Evolutionary conservation across 108 stramenopile species (phyloP), one percentile per base, ranked within the genome.

Genomic region (Aureococcus anophagefferens): DNA sequence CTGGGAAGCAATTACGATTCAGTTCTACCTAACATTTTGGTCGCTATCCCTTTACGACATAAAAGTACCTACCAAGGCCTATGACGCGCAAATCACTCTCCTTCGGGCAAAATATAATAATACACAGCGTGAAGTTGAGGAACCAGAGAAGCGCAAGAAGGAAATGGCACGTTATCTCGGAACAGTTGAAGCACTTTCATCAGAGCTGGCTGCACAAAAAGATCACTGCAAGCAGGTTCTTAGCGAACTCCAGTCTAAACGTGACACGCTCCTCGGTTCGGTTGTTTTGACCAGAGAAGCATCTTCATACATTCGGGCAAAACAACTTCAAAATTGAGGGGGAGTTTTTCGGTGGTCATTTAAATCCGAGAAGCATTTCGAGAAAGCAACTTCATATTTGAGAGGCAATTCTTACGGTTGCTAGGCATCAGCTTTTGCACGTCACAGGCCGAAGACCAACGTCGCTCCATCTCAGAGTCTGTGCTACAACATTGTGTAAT

Each of bases 1-100:
- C 0, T 89, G 86, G 84, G 67, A 77, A 35, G 45, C 82, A 65
- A 69, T 94, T 1, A 77, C 87, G 15, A 72, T 70, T 31, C 44
- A 66, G 15, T 72, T 94, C 35, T 91, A 89, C 45, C 87, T 89
- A 36, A 74, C 70, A 16, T 94, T 94, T 77, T 90, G 81, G 72
- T 76, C 84, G 33, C 67, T 81, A 29, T 70, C 79, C 4, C 72
- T 90, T 4, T 88, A 87, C 70, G 93, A 94, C 68, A 84, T 94
- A 35, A 77, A 73, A 30, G 88, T 86, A 37, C 93, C 93, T 11
- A 77, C 79, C 35, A 78, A 82, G 15, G 72, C 83, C 0, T 94
- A 90, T 77, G 70, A 72, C 4, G 63, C 82, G 14, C 90, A 94
- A 68, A 82, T 86, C 0, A 69, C 63, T 36, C 76, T 44, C 5